A percentile compares a stretch with the other conserved stretches of the same genome.
Conservation (phyloP, 2,329 filamentous ascomycete species). For the Rachicladosporium sp. region DNA sequence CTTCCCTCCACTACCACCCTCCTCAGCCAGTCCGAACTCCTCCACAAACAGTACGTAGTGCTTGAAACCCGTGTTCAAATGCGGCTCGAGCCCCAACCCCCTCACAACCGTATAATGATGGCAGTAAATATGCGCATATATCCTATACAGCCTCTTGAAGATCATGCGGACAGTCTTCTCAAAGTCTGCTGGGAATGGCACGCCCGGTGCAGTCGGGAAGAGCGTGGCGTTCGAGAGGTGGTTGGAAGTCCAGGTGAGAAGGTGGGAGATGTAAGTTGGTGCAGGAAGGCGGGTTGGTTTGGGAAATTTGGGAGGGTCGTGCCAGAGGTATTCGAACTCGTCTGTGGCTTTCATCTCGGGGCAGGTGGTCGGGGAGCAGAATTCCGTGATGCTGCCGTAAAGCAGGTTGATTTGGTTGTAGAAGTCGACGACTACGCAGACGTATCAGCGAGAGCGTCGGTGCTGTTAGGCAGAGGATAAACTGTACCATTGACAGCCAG, state of each 20-base stretch:
- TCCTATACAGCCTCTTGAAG: slow-evolving; percentile 98
- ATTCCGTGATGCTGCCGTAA: slow-evolving; percentile 97
- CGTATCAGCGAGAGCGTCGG: background rate
- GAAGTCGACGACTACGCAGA: slow-evolving; percentile 85
- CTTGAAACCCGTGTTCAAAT: slow-evolving; percentile 98
- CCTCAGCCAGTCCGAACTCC: slow-evolving; percentile 82
- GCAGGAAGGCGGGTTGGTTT: slow-evolving; percentile 96
- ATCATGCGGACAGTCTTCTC: slow-evolving; percentile 91
- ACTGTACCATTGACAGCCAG: slow-evolving; percentile 82
- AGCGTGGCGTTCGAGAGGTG: slow-evolving; percentile 92
- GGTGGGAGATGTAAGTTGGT: slow-evolving; percentile 91
- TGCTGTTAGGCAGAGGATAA: background rate
- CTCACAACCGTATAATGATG: slow-evolving; percentile 95
- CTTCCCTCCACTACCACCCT: slow-evolving; percentile 43
- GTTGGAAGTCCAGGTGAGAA: slow-evolving; percentile 92
- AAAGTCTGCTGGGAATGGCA: slow-evolving; percentile 86
- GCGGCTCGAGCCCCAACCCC: slow-evolving; percentile 86
- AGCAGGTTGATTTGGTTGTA: slow-evolving; percentile 99
- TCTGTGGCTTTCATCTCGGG: slow-evolving; percentile 99
- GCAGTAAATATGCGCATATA: slow-evolving; percentile 96
- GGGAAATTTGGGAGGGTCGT: slow-evolving; percentile 88
- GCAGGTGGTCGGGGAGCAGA: slow-evolving; percentile 93
- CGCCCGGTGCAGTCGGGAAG: slow-evolving; percentile 62
- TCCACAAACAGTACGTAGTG: slow-evolving; percentile 98
- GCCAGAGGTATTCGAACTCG: slow-evolving; percentile 99